Conservation (phyloP, 192 early-diverging fungal genomes). For the Backusella tarrabulga region DNA sequence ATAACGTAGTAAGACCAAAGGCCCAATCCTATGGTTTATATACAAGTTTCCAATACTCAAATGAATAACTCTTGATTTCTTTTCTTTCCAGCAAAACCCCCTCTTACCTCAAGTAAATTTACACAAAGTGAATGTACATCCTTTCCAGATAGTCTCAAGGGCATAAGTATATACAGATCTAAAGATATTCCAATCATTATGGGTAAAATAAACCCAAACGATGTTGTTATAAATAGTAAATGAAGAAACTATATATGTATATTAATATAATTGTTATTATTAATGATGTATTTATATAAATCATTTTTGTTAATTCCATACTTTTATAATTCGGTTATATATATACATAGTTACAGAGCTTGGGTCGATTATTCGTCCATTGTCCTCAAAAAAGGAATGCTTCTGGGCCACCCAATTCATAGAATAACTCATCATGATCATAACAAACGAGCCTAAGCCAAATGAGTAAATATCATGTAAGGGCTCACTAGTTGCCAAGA, state of each 20-base stretch:
- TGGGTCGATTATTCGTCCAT: background rate
- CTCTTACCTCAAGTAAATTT: background rate
- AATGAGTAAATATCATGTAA: slow-evolving; percentile 81
- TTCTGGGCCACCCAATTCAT: slow-evolving; percentile 36
- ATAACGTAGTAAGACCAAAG: slow-evolving; percentile 16
- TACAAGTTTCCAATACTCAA: background rate
- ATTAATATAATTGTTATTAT: background rate
- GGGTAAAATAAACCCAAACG: slow-evolving; percentile 64
- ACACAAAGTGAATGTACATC: background rate
- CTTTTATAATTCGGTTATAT: background rate
- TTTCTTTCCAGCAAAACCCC: background rate
- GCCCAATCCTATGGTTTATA: slow-evolving; percentile 17
- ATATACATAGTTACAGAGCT: background rate
- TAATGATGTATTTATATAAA: background rate
- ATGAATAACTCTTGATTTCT: background rate
- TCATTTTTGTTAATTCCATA: background rate
- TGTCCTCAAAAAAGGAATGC: slow-evolving; percentile 1
- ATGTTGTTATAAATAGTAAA: slow-evolving; percentile 43
- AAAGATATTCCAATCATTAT: slow-evolving; percentile 63
- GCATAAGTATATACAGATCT: slow-evolving; percentile 70
- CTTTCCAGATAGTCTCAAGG: slow-evolving; percentile 32
- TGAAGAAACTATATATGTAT: slow-evolving; percentile 31
- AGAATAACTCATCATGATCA: slow-evolving; percentile 31
- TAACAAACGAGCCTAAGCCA: slow-evolving; percentile 64
- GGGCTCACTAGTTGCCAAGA: slow-evolving; percentile 44